Evolutionary conservation across 75 land plant species (phyloP).

Genomic region (Azolla pinnata): DNA sequence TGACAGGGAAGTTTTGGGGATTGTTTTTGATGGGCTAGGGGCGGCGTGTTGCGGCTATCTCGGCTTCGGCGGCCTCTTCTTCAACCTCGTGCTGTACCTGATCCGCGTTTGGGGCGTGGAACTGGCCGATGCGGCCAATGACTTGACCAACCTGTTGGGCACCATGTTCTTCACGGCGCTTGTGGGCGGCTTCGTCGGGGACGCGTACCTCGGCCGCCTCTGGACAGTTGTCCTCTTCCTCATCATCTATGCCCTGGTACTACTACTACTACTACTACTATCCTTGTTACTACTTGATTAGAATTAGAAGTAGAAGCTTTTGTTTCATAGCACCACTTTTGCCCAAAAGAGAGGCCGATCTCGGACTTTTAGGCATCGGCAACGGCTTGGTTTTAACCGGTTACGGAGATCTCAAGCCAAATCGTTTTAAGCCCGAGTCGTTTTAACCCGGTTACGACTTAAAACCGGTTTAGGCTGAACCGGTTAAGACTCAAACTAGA

Average conservation of each 20-base stretch:
- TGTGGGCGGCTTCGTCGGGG: slow-evolving; percentile 51
- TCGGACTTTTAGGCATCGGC: no score
- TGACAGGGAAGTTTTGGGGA: no score
- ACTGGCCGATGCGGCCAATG: slow-evolving; percentile 37
- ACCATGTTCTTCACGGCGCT: slow-evolving; percentile 45
- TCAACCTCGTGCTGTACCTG: slow-evolving; percentile 45
- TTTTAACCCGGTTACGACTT: no score
- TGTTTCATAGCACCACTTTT: background rate
- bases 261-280: background rate
- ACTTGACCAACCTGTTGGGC: slow-evolving; percentile 55
- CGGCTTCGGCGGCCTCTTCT: slow-evolving; percentile 23
- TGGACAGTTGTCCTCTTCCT: slow-evolving; percentile 52
- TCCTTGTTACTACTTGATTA: background rate
- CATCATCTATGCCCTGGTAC: slow-evolving; percentile 44
- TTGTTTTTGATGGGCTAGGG: no score
- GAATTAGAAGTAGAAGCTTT: background rate
- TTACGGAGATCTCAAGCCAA: no score
- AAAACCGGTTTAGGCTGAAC: no score
- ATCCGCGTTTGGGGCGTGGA: slow-evolving; percentile 41
- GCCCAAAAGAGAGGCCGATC: no score
- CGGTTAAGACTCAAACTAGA: no score
- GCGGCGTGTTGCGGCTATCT: slow-evolving; percentile 2
- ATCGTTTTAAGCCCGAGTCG: no score
- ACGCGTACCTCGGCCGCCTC: slow-evolving; percentile 44
- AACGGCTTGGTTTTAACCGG: no score